These are phyloP conservation scores for Epichloe sibirici DNA, from an alignment of 2,329 filamentous ascomycete genomes.

Conservation along the genomic window DNA sequence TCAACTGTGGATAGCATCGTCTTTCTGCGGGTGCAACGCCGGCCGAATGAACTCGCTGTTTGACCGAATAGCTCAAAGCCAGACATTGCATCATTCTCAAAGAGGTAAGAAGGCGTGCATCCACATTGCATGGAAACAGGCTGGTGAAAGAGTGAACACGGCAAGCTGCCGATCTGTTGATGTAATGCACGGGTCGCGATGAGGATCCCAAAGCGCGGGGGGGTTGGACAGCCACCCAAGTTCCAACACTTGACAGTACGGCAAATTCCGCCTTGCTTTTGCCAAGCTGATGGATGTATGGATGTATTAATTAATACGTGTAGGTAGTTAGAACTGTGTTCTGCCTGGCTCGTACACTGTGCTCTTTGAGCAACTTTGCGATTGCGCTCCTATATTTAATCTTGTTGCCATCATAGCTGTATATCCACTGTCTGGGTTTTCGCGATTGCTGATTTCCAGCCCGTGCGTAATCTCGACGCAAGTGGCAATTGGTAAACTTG, in stretches of 20 bases:
- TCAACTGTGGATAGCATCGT: background rate
- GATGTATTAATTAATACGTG: too few relatives aligned
- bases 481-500: background rate
- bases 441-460: too few relatives aligned
- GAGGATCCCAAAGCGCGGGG: background rate
- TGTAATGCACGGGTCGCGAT: background rate
- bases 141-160: background rate
- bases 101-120: background rate
- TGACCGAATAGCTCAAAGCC: background rate
- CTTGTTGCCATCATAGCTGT: too few relatives aligned
- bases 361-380: too few relatives aligned
- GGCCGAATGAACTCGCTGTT: background rate
- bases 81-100: conserved; percentile 3
- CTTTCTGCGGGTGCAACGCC: background rate
- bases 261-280: background rate
- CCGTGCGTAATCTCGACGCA: background rate
- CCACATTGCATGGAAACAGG: background rate
- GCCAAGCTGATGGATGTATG: background rate
- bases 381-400: background rate
- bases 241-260: too few relatives aligned
- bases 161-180: background rate
- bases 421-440: too few relatives aligned
- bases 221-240: background rate
- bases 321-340: background rate
- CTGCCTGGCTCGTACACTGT: too few relatives aligned